Evolutionary conservation across 331 rosid species (phyloP).

Genomic region (Pyracantha coccinea): DNA sequence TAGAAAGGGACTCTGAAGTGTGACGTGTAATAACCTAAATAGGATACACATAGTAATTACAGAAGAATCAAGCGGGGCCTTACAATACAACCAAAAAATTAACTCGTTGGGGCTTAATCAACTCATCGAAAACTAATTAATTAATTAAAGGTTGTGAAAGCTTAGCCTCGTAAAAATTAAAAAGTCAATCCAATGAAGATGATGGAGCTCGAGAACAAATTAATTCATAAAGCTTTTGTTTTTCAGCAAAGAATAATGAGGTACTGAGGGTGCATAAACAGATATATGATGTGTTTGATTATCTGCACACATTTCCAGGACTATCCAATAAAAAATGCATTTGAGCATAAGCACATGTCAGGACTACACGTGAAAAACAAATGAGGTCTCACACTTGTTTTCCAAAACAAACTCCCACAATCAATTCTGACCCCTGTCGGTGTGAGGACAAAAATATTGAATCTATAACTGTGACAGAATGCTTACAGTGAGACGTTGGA

Average conservation of each 20-base stretch:
- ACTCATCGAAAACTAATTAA: not conserved
- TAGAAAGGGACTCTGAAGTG: not conserved
- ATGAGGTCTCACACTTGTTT: not conserved
- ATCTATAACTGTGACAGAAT: not conserved
- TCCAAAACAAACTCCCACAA: not conserved
- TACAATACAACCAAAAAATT: not conserved
- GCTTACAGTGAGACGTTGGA: slow-evolving; percentile 65
- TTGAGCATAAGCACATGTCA: not conserved
- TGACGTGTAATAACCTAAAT: not conserved
- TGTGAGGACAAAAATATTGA: not conserved
- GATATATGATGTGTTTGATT: not conserved
- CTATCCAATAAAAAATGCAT: not conserved
- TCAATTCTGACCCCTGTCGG: not conserved
- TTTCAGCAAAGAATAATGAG: not conserved
- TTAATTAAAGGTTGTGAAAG: not conserved
- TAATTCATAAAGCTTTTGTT: not conserved
- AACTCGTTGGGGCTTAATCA: not conserved
- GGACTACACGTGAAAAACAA: not conserved
- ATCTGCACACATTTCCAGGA: not conserved
- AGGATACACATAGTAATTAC: not conserved
- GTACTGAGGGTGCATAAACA: not conserved
- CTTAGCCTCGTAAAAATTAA: not conserved
- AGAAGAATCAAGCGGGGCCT: not conserved
- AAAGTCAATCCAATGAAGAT: not conserved
- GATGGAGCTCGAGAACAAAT: not conserved